Evolutionary conservation across 768 basidiomycete genomes (phyloP).

Genomic region (Boletales sp.): DNA sequence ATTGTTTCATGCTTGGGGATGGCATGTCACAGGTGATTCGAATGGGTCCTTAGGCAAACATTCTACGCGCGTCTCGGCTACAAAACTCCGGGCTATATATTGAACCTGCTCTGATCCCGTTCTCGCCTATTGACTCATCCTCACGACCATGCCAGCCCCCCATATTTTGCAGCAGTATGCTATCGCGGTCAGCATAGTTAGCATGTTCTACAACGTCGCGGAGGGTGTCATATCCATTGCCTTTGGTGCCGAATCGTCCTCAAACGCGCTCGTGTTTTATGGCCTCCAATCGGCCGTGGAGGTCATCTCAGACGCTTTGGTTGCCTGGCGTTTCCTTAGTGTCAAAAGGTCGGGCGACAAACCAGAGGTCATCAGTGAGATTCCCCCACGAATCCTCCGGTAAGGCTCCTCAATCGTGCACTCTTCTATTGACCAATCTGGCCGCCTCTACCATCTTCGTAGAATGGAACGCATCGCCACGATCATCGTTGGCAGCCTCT

Average conservation of each 20-base stretch:
- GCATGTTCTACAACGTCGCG: slow-evolving; percentile 36
- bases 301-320: slow-evolving; percentile 41
- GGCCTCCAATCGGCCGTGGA: slow-evolving; percentile 48
- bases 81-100: not conserved
- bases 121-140: not conserved
- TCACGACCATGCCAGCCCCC: slow-evolving; percentile 15
- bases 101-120: not conserved
- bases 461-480: slow-evolving; percentile 40
- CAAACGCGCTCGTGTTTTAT: slow-evolving; percentile 44
- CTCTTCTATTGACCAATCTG: not conserved
- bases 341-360: slow-evolving; percentile 34
- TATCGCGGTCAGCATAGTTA: slow-evolving; percentile 39
- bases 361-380: not conserved
- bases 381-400: slow-evolving; percentile 11
- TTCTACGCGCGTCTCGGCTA: no score
- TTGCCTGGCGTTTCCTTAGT: slow-evolving; percentile 42
- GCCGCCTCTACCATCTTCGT: not conserved
- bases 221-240: slow-evolving; percentile 44
- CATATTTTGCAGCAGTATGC: slow-evolving; percentile 33
- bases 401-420: not conserved
- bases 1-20: no score
- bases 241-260: slow-evolving; percentile 43
- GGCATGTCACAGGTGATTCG: no score
- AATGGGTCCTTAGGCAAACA: not conserved
- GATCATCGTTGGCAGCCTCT: slow-evolving; percentile 33